phyloP scores from a whole-genome alignment of 2,329 filamentous ascomycete species.

The Karstenula rhodostoma region DNA sequence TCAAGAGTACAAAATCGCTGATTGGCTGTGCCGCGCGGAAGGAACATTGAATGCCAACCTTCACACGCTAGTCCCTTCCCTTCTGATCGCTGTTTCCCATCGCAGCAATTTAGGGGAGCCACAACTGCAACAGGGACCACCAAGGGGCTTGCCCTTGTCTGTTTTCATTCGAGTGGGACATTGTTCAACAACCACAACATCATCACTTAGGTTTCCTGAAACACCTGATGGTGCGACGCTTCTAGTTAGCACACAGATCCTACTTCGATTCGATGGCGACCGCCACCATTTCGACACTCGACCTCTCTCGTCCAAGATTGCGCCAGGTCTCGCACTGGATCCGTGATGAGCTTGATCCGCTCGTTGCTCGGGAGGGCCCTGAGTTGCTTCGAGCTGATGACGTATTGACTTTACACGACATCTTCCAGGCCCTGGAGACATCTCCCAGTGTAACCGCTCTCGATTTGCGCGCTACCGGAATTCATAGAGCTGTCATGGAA shows the following conservation, averaged over 20 bases:
- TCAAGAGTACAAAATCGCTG: not conserved
- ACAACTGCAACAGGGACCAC: not conserved
- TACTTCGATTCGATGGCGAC: not conserved
- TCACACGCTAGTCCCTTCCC: not conserved
- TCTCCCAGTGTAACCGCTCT: conserved; percentile 39
- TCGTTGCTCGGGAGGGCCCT: conserved; percentile 56
- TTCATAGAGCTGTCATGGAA: conserved; percentile 56
- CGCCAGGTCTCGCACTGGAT: conserved; percentile 54
- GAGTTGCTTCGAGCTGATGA: conserved; percentile 54
- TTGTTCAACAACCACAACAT: conserved; percentile 3
- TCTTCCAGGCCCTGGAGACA: conserved; percentile 41
- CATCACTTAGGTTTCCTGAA: not conserved
- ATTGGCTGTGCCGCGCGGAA: not conserved
- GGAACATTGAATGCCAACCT: not conserved
- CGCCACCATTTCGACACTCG: conserved; percentile 21
- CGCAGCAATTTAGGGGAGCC: not conserved
- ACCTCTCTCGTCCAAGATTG: conserved; percentile 43
- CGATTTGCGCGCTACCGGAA: conserved; percentile 53
- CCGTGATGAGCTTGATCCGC: conserved; percentile 57
- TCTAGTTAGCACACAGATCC: not conserved
- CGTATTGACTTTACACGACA: conserved; percentile 54
- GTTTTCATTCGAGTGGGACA: not conserved
- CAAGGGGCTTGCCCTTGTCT: not conserved
- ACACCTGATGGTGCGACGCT: not conserved
- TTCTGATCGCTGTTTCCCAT: not conserved